Evolutionary conservation across 2,329 filamentous ascomycete species (phyloP).

Genomic region (Fusarium sp.): DNA sequence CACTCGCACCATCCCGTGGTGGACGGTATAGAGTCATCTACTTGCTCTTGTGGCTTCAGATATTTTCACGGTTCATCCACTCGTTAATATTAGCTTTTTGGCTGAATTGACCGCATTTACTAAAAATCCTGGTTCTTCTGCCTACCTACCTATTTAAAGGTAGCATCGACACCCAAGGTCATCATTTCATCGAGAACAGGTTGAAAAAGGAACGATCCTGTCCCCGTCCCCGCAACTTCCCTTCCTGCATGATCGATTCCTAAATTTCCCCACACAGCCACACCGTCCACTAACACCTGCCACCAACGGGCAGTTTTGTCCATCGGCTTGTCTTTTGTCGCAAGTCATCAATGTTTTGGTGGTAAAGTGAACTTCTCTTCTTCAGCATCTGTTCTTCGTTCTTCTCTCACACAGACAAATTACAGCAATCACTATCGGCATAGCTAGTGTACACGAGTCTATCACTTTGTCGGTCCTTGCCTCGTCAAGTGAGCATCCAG

Average conservation of each 20-base stretch:
- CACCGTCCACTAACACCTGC: neutral
- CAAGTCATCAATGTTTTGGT: neutral
- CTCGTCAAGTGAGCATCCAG: neutral
- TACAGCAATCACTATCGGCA: neutral
- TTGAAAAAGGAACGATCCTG: too few relatives aligned
- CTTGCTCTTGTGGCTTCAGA: neutral
- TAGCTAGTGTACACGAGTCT: neutral
- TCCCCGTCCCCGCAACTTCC: too few relatives aligned
- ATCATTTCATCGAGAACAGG: neutral
- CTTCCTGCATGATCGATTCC: constrained; percentile 21
- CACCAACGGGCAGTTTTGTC: neutral
- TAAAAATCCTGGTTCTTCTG: neutral
- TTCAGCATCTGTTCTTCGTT: neutral
- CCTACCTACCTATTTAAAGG: too few relatives aligned
- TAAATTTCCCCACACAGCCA: constrained; percentile 23
- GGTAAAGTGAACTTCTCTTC: neutral
- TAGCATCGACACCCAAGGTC: neutral
- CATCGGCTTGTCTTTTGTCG: neutral
- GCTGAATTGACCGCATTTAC: neutral
- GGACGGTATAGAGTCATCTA: too few relatives aligned
- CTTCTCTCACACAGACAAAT: neutral
- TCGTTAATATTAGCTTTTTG: neutral
- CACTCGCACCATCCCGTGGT: too few relatives aligned
- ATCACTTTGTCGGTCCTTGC: too few relatives aligned
- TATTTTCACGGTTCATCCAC: neutral